A percentile compares a stretch with the other conserved stretches of the same genome.
phyloP scores from a whole-genome alignment of 106 monocot species.

The Dendrobium officinale region DNA sequence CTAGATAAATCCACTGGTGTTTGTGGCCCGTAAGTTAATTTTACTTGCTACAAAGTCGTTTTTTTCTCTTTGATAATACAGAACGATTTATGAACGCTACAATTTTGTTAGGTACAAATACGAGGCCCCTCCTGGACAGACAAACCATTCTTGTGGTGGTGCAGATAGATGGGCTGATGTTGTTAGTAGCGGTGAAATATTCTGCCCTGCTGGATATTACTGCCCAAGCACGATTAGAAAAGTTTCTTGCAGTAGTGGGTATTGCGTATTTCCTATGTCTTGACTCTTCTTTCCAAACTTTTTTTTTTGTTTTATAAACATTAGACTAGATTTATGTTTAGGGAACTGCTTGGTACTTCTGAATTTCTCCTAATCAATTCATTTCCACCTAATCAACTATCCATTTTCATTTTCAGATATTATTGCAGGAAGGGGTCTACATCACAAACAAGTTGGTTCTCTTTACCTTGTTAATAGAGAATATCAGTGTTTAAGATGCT shows the following conservation, averaged over 20 bases:
- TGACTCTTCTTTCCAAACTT: neutral
- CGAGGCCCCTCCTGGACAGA: conserved; percentile 34
- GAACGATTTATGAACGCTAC: neutral
- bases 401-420: conserved; percentile 25
- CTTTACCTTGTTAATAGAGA: neutral
- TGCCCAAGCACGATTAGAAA: conserved; percentile 49
- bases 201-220: conserved; percentile 55
- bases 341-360: neutral
- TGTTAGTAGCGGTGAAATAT: conserved; percentile 27
- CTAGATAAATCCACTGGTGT: conserved; percentile 34
- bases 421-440: conserved; percentile 58
- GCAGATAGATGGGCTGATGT: conserved; percentile 65
- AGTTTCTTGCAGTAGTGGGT: conserved; percentile 44
- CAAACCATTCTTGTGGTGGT: conserved; percentile 46
- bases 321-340: neutral
- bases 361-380: neutral
- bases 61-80: neutral
- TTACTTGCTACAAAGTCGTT: neutral
- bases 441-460: conserved; percentile 20
- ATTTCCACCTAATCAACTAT: neutral
- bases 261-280: conserved; percentile 16
- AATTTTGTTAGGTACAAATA: conserved; percentile 38
- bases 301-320: neutral
- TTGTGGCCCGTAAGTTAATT: conserved; percentile 64
- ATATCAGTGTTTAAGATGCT: neutral